These are phyloP conservation scores for Spatholobus suberectus DNA, from an alignment of 306 rosid species.

Conservation along the genomic window DNA sequence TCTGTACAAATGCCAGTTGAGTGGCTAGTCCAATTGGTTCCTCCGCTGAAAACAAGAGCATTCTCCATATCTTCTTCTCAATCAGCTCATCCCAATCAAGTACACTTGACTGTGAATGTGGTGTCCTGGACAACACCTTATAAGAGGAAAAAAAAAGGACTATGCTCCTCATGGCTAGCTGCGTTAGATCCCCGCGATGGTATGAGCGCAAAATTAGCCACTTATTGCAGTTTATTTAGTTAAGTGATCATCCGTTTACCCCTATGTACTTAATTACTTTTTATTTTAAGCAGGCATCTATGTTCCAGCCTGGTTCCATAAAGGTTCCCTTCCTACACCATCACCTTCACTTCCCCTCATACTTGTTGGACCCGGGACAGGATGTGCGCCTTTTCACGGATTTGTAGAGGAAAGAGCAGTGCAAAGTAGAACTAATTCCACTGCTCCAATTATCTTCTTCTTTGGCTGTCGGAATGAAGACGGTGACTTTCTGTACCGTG, in stretches of 20 bases:
- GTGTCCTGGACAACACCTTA: slow-evolving; percentile 85
- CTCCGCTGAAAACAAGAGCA: slow-evolving; percentile 80
- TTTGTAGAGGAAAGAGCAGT: slow-evolving; percentile 85
- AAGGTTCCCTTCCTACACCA: slow-evolving; percentile 85
- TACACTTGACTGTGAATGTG: slow-evolving; percentile 84
- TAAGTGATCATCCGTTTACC: neutral
- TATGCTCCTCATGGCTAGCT: slow-evolving; percentile 93
- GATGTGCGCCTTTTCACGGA: slow-evolving; percentile 92
- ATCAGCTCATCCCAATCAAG: slow-evolving; percentile 74
- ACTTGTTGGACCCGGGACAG: slow-evolving; percentile 94
- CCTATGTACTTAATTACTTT: slow-evolving; percentile 27
- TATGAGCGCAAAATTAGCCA: slow-evolving; percentile 36
- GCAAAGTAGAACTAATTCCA: slow-evolving; percentile 54
- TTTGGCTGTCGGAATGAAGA: slow-evolving; percentile 84
- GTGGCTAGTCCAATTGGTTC: slow-evolving; percentile 94
- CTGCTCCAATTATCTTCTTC: slow-evolving; percentile 82
- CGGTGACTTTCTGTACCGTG: slow-evolving; percentile 74
- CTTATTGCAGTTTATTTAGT: neutral
- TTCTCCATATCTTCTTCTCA: slow-evolving; percentile 89
- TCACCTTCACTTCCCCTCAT: slow-evolving; percentile 80
- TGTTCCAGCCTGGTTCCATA: slow-evolving; percentile 80
- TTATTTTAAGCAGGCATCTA: slow-evolving; percentile 53
- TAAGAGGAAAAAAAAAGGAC: slow-evolving; percentile 75
- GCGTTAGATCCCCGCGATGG: slow-evolving; percentile 68
- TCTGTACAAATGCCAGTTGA: slow-evolving; percentile 92